Percentiles rank a stretch among this genome's conserved stretches.
phyloP scores from a whole-genome alignment of 1,139 yeast species.

The Candida neerlandica region DNA sequence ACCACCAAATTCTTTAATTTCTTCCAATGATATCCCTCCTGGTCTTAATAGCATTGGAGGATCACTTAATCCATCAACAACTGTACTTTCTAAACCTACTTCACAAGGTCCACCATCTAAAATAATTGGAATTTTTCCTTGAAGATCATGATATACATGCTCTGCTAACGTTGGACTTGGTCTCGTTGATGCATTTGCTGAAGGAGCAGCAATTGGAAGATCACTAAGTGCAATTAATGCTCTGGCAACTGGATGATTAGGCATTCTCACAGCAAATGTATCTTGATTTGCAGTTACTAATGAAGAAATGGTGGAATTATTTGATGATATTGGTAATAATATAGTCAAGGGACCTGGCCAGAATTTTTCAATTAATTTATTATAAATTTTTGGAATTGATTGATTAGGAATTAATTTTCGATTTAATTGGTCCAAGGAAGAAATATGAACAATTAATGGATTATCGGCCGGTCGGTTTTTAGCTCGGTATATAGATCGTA shows the following conservation, averaged over 20 bases:
- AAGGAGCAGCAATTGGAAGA: constrained; percentile 93
- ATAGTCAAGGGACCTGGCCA: constrained; percentile 99
- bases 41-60: constrained; percentile 94
- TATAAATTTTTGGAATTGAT: constrained; percentile 67
- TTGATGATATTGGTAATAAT: constrained; percentile 62
- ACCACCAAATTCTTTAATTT: constrained; percentile 67
- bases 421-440: constrained; percentile 72
- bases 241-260: constrained; percentile 84
- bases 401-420: constrained; percentile 50
- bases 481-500: constrained; percentile 75
- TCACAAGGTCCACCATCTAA: constrained; percentile 87
- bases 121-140: constrained; percentile 80
- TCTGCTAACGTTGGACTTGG: constrained; percentile 91
- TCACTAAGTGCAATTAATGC: constrained; percentile 87
- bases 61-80: constrained; percentile 78
- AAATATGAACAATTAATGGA: constrained; percentile 87
- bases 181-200: constrained; percentile 93
- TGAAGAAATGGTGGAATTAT: constrained; percentile 58
- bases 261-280: constrained; percentile 91
- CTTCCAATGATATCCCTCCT: constrained; percentile 87
- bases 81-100: constrained; percentile 96
- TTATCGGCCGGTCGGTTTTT: constrained; percentile 95
- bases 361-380: constrained; percentile 59
- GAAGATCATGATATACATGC: constrained; percentile 79
- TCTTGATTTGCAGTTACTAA: constrained; percentile 83